These are phyloP conservation scores for Begonia masoniana DNA, from an alignment of 306 rosid genomes.

Conservation along the genomic window DNA sequence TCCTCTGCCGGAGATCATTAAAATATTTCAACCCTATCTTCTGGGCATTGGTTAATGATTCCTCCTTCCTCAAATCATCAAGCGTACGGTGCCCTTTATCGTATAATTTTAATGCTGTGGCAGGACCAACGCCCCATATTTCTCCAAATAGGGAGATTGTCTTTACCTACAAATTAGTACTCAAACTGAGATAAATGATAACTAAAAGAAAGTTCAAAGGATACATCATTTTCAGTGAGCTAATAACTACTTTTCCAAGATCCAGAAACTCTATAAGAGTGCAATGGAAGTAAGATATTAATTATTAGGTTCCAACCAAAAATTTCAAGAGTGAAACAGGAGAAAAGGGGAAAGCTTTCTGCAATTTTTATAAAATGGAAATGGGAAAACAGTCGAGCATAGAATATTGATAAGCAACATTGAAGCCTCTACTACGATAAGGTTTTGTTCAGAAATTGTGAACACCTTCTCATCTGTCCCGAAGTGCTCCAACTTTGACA, in stretches of 20 bases:
- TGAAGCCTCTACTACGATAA: not conserved
- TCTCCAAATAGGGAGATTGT: conserved; percentile 85
- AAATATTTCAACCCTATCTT: conserved; percentile 82
- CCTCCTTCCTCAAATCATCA: conserved; percentile 60
- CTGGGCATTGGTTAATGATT: conserved; percentile 62
- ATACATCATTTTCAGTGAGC: too few species aligned
- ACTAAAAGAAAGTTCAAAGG: too few species aligned
- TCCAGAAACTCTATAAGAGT: too few species aligned
- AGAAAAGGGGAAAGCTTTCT: too few species aligned
- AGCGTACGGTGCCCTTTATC: conserved; percentile 79
- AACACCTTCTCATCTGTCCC: conserved; percentile 87
- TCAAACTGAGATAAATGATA: too few species aligned
- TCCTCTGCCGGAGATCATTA: conserved; percentile 71
- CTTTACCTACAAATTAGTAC: conserved; percentile 31
- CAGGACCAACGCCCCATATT: conserved; percentile 95
- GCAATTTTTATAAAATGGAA: too few species aligned
- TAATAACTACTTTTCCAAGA: too few species aligned
- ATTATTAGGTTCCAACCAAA: too few species aligned
- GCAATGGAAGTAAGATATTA: too few species aligned
- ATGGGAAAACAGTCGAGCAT: too few species aligned
- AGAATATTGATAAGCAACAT: too few species aligned
- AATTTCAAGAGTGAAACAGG: too few species aligned
- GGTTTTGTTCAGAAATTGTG: conserved; percentile 10
- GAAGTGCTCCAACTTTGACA: conserved; percentile 80
- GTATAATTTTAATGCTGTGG: conserved; percentile 74